Percentiles rank a stretch among this genome's conserved stretches.
Evolutionary conservation across 140 eudicot species (phyloP).

Genomic region (Flaveria floridana): DNA sequence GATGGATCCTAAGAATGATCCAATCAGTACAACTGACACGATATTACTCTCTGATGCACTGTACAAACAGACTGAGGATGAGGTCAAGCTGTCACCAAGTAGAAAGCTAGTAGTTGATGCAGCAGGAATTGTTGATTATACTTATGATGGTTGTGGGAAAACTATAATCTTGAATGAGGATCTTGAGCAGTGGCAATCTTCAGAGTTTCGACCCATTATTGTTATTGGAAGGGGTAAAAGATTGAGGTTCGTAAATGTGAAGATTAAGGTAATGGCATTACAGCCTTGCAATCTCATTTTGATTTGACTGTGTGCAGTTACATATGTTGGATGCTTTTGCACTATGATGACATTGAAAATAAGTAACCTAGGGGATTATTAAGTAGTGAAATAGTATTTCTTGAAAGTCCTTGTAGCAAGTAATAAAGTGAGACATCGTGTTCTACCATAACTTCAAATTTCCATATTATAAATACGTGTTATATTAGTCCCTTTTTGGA

Average conservation of each 20-base stretch:
- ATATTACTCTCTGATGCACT: constrained; percentile 57
- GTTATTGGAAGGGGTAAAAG: constrained; percentile 88
- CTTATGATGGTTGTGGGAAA: constrained; percentile 89
- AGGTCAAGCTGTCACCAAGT: constrained; percentile 63
- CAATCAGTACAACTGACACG: constrained; percentile 54
- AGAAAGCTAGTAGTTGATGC: constrained; percentile 79
- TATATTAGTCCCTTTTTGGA: not conserved
- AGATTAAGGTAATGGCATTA: constrained; percentile 63
- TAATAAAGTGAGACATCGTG: constrained; percentile 15
- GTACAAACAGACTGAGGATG: constrained; percentile 76
- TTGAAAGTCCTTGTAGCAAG: not conserved
- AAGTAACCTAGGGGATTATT: constrained; percentile 11
- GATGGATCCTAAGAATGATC: constrained; percentile 94
- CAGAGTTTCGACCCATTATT: constrained; percentile 67
- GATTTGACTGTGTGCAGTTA: constrained; percentile 12
- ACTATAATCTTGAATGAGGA: constrained; percentile 56
- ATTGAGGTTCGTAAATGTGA: constrained; percentile 77
- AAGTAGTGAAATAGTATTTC: not conserved
- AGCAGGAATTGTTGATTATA: constrained; percentile 72
- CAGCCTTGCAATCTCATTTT: constrained; percentile 6
- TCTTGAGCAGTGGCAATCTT: constrained; percentile 46
- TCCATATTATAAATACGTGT: not conserved
- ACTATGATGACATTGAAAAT: constrained; percentile 19
- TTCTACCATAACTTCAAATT: not conserved
- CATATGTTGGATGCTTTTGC: constrained; percentile 13